Base-by-base conservation (phyloP, 2,329 filamentous ascomycete species). In the Emergomyces africanus region DNA sequence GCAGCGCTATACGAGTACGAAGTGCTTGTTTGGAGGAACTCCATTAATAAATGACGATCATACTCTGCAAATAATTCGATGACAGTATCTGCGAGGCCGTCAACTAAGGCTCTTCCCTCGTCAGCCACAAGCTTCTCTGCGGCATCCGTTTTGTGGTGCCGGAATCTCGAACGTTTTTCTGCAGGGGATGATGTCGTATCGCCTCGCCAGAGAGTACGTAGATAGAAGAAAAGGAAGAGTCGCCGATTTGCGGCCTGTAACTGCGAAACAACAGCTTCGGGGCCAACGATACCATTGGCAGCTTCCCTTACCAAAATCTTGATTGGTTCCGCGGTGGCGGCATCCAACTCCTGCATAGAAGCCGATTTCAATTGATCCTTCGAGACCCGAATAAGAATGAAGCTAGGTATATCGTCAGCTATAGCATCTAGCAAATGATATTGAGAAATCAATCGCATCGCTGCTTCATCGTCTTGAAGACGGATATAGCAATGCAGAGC, bases 371-470 rank as follows among this genome's bases (percentile, higher is more conserved):
- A 75, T 64, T 87, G 83, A 57, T 85, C 83, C 61, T 84, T 81
- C 0, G 88, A 84, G 2, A 99, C 88, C n/a, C 91, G 84, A 57
- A 99, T 81, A 63, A 89, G 81, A 59, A 99, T 87, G 66, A 99
- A 89, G 41, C 88, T 86, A 4, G 90, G 86, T 41, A 99, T 91
- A 69, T 99, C 90, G 67, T 96, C 91, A 0, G 84, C 83, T 14
- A 97, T 85, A 0, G 90, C 87, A 66, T 95, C 90, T 0, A 95
- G 85, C n/a, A 99, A 80, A 69, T 95, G 90, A 66, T 89, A 87
- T 44, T 96, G 89, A 61, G 85, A 83, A 66, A 99, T 95, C 60
- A 99, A 75, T 14, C 81, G 78, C 81, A 99, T 92, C 0, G 89
- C 89, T 10, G 88, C 86, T 69, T 97, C 90, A 0, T 90, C 91